These are phyloP conservation scores for Saturnispora zaruensis DNA, from an alignment of 805 yeast species.

Conservation along the genomic window DNA sequence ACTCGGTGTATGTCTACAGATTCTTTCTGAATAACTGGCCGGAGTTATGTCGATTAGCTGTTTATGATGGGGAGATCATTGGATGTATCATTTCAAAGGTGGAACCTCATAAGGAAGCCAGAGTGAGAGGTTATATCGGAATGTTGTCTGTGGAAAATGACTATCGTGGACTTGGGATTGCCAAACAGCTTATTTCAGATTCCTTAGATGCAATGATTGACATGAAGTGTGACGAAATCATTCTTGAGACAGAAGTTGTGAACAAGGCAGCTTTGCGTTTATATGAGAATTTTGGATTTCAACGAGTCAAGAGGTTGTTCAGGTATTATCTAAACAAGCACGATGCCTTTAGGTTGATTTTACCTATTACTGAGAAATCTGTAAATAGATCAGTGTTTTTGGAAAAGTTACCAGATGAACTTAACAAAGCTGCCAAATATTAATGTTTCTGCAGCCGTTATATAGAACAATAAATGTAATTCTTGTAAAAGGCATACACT, in stretches of 20 bases:
- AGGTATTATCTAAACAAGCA: conserved; percentile 87
- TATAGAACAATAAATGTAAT: neutral
- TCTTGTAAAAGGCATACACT: conserved; percentile 3
- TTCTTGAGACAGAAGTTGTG: conserved; percentile 83
- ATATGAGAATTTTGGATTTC: conserved; percentile 32
- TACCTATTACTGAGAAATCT: conserved; percentile 66
- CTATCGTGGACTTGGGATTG: conserved; percentile 75
- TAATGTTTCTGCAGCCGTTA: conserved; percentile 11
- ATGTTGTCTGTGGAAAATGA: conserved; percentile 80
- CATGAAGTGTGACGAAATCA: conserved; percentile 77
- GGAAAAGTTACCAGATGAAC: conserved; percentile 18
- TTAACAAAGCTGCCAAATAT: conserved; percentile 19
- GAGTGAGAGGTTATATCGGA: conserved; percentile 87
- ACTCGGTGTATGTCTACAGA: conserved; percentile 85
- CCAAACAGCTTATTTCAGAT: conserved; percentile 55
- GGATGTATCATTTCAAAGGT: conserved; percentile 83
- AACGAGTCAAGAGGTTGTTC: conserved; percentile 47
- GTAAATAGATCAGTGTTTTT: conserved; percentile 48
- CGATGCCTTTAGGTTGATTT: conserved; percentile 81
- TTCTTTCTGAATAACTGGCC: conserved; percentile 92
- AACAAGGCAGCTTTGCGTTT: conserved; percentile 38
- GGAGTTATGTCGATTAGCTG: conserved; percentile 61
- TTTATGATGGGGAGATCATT: conserved; percentile 37
- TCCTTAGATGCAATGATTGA: conserved; percentile 58
- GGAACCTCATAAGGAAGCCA: conserved; percentile 63